Base-by-base conservation (phyloP, 2,329 filamentous ascomycete genomes). In the Fusarium ambrosium region DNA sequence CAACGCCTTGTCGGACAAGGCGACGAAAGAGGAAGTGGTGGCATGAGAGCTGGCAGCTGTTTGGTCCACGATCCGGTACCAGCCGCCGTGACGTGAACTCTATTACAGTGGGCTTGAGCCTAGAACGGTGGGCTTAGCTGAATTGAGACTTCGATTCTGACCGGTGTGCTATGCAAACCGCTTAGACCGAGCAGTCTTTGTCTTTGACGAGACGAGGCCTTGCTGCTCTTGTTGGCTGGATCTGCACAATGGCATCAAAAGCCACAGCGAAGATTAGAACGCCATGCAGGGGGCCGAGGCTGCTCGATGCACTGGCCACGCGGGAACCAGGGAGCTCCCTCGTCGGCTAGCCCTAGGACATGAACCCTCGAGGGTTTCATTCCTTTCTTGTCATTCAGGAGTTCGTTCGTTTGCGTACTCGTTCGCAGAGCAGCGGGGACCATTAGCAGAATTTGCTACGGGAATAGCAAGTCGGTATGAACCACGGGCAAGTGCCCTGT, bases 301-400 rank as follows among this genome's bases (percentile, higher is more conserved):
- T 56, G 43, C 41, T 71, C 22, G 36, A 69, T 59, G 72, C 74
- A 78, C 66, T 71, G 73, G 66, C 77, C 73, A 78, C 62, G 66
- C 77, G 77, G 77, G 75, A 78, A 34, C 65, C 67, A 75, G 70
- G 65, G 61, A 70, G 56, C 65, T 77, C 60, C 53, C 64, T 77
- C 63, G 18, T 64, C 73, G 53, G 62, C 65, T 73, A 77, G 68
- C 74, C 68, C 45, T 77, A 66, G 58, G 62, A 67, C 64, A 24
- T 64, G 36, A 68, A 60, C 55, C 60, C 45, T 67, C 59, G 22
- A 73, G 58, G 69, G 66, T 71, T 56, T 60, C 61, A 43, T 41
- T 64, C 41, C 55, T 70, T 62, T 32, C 56, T 55, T 63, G 65
- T 55, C 63, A 39, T 51, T 72, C 62, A 61, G 72, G 58, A 76